A percentile compares a stretch with the other conserved stretches of the same genome.
phyloP scores from a whole-genome alignment of 192 early-diverging fungal species.

The Coemansia reversa region DNA sequence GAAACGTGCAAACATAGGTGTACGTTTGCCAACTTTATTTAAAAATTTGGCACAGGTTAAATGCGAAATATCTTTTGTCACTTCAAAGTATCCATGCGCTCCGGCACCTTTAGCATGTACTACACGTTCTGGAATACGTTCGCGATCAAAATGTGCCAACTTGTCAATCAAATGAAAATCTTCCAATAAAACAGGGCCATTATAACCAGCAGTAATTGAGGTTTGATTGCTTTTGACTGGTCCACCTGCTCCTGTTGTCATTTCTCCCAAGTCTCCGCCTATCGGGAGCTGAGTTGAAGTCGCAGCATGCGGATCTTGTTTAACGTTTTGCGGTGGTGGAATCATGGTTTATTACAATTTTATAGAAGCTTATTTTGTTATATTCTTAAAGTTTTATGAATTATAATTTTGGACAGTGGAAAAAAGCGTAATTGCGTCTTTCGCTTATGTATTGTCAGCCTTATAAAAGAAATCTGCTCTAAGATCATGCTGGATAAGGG shows the following conservation, averaged over 20 bases:
- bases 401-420: no score
- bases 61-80: constrained; percentile 66
- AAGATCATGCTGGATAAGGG: no score
- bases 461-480: no score
- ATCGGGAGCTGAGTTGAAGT: not conserved
- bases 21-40: constrained; percentile 60
- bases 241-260: constrained; percentile 59
- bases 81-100: constrained; percentile 71
- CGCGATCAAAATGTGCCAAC: constrained; percentile 61
- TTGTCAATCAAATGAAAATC: constrained; percentile 61
- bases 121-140: constrained; percentile 59
- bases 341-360: not conserved
- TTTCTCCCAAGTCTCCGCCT: constrained; percentile 7
- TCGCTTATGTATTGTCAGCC: no score
- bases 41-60: constrained; percentile 68
- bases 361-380: no score
- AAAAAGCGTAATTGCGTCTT: no score
- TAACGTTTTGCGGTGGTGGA: constrained; percentile 5
- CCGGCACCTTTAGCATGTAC: constrained; percentile 60
- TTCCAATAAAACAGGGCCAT: constrained; percentile 60
- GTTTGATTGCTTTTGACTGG: constrained; percentile 70
- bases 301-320: constrained; percentile 4
- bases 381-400: no score
- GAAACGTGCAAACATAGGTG: constrained; percentile 67
- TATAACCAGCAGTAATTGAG: constrained; percentile 59